Percentiles rank a stretch among this genome's conserved stretches.
These are phyloP conservation scores for Dichotomopilus funicola DNA, from an alignment of 2,329 filamentous ascomycete species.

Conservation along the genomic window DNA sequence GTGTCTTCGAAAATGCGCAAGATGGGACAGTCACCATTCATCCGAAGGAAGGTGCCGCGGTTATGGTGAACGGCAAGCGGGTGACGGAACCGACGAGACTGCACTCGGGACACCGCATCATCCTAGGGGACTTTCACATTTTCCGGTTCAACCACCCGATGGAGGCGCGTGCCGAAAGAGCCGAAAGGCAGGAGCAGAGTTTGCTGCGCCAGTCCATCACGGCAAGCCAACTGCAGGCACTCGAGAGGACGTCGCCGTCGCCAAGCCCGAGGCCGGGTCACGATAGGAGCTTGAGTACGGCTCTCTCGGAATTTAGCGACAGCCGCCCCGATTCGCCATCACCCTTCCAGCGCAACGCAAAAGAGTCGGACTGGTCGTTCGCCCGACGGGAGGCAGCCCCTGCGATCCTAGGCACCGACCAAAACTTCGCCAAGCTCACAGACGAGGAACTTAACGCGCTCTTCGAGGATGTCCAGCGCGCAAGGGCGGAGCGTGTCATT, in stretches of 20 bases:
- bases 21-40: conserved; percentile 91
- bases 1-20: conserved; percentile 77
- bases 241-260: conserved; percentile 52
- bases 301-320: conserved; percentile 70
- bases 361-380: conserved; percentile 92
- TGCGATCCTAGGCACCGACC: conserved; percentile 81
- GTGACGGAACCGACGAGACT: conserved; percentile 80
- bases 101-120: conserved; percentile 88
- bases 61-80: conserved; percentile 95
- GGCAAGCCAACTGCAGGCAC: conserved; percentile 51
- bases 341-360: conserved; percentile 54
- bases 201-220: conserved; percentile 76
- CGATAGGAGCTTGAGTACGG: conserved; percentile 72
- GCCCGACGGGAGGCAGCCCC: conserved; percentile 88
- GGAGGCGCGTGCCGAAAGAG: conserved; percentile 87
- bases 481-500: conserved; percentile 67
- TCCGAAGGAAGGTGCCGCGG: conserved; percentile 82
- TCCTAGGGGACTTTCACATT: conserved; percentile 96
- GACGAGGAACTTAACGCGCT: conserved; percentile 92
- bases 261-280: conserved; percentile 56
- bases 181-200: conserved; percentile 71
- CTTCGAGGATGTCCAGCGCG: conserved; percentile 88
- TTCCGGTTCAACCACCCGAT: conserved; percentile 98
- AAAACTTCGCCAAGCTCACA: conserved; percentile 81
- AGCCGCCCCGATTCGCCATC: conserved; percentile 76